Conservation (phyloP, 78 protist species). For the Mantamonas sphyraenae region DNA sequence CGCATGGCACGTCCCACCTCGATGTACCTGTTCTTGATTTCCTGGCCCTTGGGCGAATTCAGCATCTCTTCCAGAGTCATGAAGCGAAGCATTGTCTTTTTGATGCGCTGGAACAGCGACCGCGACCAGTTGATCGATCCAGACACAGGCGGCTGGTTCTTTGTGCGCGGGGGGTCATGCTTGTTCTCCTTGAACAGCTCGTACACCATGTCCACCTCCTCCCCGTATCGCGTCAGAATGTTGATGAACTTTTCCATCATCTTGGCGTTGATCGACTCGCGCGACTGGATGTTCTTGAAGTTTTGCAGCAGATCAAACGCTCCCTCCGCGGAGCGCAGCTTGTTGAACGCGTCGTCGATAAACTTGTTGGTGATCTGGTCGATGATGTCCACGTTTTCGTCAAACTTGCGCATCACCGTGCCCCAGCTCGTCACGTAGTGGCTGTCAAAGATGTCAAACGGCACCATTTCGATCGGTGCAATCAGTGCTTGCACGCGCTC, state of each 20-base stretch:
- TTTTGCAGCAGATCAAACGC: slow-evolving; percentile 70
- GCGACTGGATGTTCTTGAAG: slow-evolving; percentile 34
- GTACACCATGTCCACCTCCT: slow-evolving; percentile 27
- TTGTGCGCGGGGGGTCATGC: slow-evolving; percentile 63
- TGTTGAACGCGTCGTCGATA: slow-evolving; percentile 62
- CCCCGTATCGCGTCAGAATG: slow-evolving; percentile 47
- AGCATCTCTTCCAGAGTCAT: slow-evolving; percentile 8
- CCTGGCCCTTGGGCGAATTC: slow-evolving; percentile 17
- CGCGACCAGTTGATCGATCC: slow-evolving; percentile 76
- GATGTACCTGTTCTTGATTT: slow-evolving; percentile 19
- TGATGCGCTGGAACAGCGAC: slow-evolving; percentile 52
- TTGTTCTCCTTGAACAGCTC: slow-evolving; percentile 21
- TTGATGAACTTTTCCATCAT: slow-evolving; percentile 62
- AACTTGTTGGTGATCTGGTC: slow-evolving; percentile 30
- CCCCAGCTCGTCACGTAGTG: slow-evolving; percentile 29
- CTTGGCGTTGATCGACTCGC: slow-evolving; percentile 23
- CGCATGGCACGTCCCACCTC: slow-evolving; percentile 41
- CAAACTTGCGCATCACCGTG: slow-evolving; percentile 31
- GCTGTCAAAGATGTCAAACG: slow-evolving; percentile 53
- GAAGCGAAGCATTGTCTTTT: slow-evolving; percentile 51
- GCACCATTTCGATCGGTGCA: slow-evolving; percentile 31
- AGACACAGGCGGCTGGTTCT: slow-evolving; percentile 75
- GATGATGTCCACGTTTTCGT: slow-evolving; percentile 6
- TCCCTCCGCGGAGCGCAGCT: slow-evolving; percentile 67
- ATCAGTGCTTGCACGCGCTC: slow-evolving; percentile 31